Evolutionary conservation across 345 rosid genomes (phyloP), one percentile per base, ranked within the genome.

Genomic region (Eucalyptus sideroxylon): DNA sequence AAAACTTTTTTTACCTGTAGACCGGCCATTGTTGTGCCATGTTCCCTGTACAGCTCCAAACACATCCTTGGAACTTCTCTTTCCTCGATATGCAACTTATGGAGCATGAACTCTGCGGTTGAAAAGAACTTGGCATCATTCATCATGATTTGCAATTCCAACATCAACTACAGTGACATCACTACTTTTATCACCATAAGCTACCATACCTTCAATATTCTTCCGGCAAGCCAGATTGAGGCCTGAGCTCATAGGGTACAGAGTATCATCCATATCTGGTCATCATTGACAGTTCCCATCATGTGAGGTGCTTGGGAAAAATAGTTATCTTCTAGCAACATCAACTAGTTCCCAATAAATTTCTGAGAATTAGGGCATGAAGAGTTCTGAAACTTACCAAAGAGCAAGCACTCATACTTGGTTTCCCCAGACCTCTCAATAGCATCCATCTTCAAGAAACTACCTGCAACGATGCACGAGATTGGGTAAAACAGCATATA

Each of bases 11-110:
- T 90, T 59, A 95, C 99, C 97, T 95, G 96, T 24, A 98, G 93
- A 90, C 99, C 99, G 45, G 99, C 99, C 99, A 98, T 96, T 89
- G 99, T 98, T 88, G 99, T 98, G 91, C 99, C 99, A 91, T 97
- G 85, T 89, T 98, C 98, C 91, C 90, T 94, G 93, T 98, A 98
- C 89, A 98, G 93, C 40, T 97, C 99, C 92, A 97, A 81, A 91
- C 99, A 97, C 96, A 98, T 93, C 91, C 96, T 94, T 44, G 98
- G 97, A 9, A 98, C 96, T 91, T 95, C 95, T 88, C 91, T 95
- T 93, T 96, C 98, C 90, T 98, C 96, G 24, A 98, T 95, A 26
- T 92, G 91, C 88, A 97, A 91, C 86, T 93, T 89, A 30, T 94
- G 92, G 95, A 93, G 88, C 99, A 98, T 98, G 91, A 92, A 97